Evolutionary conservation across 2,329 filamentous ascomycete genomes (phyloP).

Genomic region (Ophiostoma sp.): DNA sequence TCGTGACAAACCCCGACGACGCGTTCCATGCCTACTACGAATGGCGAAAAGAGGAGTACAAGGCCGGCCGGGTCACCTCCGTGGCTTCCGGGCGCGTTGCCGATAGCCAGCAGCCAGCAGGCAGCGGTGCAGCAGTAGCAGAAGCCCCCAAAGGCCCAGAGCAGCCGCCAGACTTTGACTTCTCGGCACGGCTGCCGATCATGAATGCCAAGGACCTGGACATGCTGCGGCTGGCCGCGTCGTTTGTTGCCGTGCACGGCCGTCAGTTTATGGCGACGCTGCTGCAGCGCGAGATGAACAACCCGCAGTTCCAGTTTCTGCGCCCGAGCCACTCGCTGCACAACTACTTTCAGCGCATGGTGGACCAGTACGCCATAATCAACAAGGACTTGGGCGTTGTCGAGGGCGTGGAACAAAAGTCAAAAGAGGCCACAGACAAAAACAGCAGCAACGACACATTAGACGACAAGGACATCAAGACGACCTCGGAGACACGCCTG

Average conservation of each 20-base stretch:
- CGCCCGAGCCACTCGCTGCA: constrained; percentile 93
- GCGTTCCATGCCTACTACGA: constrained; percentile 82
- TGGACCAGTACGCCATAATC: constrained; percentile 88
- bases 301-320: constrained; percentile 94
- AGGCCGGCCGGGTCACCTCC: constrained; percentile 72
- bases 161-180: constrained; percentile 80
- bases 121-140: constrained; percentile 36
- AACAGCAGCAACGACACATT: not conserved
- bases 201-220: constrained; percentile 91
- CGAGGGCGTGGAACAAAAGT: not conserved
- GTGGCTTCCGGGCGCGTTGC: constrained; percentile 69
- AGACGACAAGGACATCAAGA: not conserved
- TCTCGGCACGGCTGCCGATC: constrained; percentile 93
- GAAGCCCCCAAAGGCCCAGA: constrained; percentile 71
- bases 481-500: constrained; percentile 49
- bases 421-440: not conserved
- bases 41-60: constrained; percentile 86
- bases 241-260: constrained; percentile 90
- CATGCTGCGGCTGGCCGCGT: constrained; percentile 68
- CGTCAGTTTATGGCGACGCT: constrained; percentile 86
- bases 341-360: constrained; percentile 86
- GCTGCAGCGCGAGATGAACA: constrained; percentile 80
- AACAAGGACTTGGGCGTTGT: constrained; percentile 37
- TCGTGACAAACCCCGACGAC: constrained; percentile 73
- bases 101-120: constrained; percentile 41